Evolutionary conservation across 352 stramenopile species (phyloP).

Genomic region (Sclerospora graminicola): DNA sequence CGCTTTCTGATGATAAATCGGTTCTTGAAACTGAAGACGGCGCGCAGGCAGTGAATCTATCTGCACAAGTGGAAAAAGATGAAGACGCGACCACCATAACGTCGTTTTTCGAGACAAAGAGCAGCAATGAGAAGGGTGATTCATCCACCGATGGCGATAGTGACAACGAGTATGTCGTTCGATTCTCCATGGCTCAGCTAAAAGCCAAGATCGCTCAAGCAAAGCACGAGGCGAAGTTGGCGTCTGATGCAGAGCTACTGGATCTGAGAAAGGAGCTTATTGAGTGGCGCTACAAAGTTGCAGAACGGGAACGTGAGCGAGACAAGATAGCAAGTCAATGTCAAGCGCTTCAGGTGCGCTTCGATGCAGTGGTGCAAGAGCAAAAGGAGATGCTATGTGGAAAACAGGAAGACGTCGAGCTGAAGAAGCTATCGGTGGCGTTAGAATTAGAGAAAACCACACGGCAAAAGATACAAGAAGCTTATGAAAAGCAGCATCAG

Average conservation of each 20-base stretch:
- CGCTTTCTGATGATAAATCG: slow-evolving; percentile 4
- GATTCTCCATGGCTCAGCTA: slow-evolving; percentile 40
- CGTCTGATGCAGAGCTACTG: slow-evolving; percentile 35
- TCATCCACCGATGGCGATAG: not conserved
- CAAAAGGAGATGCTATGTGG: slow-evolving; percentile 42
- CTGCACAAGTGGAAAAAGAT: not conserved
- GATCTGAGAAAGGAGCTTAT: slow-evolving; percentile 35
- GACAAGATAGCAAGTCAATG: slow-evolving; percentile 8
- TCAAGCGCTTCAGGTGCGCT: slow-evolving; percentile 20
- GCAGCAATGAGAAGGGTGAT: not conserved
- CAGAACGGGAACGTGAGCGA: slow-evolving; percentile 18
- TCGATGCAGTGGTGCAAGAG: slow-evolving; percentile 34
- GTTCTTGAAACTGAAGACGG: slow-evolving; percentile 1
- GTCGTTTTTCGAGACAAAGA: not conserved
- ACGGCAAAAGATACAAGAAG: slow-evolving; percentile 26
- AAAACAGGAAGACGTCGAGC: slow-evolving; percentile 34
- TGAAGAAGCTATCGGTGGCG: slow-evolving; percentile 38
- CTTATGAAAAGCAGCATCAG: slow-evolving; percentile 34
- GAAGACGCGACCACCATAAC: not conserved
- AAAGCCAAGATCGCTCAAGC: slow-evolving; percentile 41
- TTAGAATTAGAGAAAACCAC: slow-evolving; percentile 46
- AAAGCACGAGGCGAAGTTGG: slow-evolving; percentile 42
- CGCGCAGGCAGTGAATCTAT: slow-evolving; percentile 2
- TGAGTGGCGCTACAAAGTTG: slow-evolving; percentile 26
- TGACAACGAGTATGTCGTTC: slow-evolving; percentile 13